Conservation (phyloP, 192 early-diverging fungal genomes). For the Coemansia sp. region DNA sequence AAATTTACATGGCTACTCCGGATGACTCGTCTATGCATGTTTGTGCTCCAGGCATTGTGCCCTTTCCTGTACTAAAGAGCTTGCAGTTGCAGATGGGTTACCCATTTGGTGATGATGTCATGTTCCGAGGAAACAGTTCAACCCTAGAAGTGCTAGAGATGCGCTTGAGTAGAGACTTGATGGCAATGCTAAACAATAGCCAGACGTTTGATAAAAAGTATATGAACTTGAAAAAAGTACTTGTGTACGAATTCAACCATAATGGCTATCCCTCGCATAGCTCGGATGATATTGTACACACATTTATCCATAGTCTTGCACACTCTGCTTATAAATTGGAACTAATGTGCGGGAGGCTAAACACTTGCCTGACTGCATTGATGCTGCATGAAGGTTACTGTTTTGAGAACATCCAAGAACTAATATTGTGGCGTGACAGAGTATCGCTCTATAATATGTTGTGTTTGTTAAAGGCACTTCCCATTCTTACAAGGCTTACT, state of each 20-base stretch:
- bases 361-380: not conserved
- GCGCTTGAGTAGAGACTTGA: not conserved
- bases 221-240: not conserved
- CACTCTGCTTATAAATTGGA: too few relatives aligned
- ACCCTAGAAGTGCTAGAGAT: conserved; percentile 3
- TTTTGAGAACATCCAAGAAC: not conserved
- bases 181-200: not conserved
- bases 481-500: not conserved
- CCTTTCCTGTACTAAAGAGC: not conserved
- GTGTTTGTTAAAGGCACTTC: not conserved
- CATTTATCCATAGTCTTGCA: not conserved
- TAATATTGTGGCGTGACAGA: not conserved
- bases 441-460: not conserved
- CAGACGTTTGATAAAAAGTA: not conserved
- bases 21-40: not conserved
- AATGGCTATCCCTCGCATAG: not conserved
- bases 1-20: not conserved
- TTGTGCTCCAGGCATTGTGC: not conserved
- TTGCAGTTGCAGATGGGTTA: not conserved
- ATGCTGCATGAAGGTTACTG: not conserved
- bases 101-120: conserved; percentile 9
- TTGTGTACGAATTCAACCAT: not conserved
- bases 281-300: not conserved
- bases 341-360: too few relatives aligned
- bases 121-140: conserved; percentile 12